These are phyloP conservation scores for Priceomyces fermenticarens DNA, from an alignment of 805 yeast species.

Conservation along the genomic window DNA sequence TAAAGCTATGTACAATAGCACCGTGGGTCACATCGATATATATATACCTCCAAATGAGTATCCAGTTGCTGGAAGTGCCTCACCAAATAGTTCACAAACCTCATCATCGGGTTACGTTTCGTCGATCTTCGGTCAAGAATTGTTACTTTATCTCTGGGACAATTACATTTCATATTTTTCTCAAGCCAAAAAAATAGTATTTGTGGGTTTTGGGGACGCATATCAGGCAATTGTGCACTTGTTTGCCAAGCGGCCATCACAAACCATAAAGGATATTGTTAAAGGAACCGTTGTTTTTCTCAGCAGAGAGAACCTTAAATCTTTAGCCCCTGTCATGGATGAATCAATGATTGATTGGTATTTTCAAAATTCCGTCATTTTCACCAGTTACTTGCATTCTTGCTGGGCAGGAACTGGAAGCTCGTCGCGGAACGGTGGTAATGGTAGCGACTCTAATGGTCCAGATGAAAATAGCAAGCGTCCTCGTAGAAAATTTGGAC, in stretches of 20 bases:
- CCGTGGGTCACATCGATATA: constrained; percentile 78
- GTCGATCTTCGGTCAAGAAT: constrained; percentile 70
- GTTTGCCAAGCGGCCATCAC: constrained; percentile 70
- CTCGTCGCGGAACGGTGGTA: constrained; percentile 16
- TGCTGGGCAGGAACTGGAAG: constrained; percentile 66
- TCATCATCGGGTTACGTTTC: constrained; percentile 47
- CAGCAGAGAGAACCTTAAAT: constrained; percentile 65
- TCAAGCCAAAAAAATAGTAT: constrained; percentile 63
- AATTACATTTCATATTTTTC: constrained; percentile 74
- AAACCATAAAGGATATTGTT: constrained; percentile 55
- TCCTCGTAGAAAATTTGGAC: constrained; percentile 88
- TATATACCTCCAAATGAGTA: constrained; percentile 63
- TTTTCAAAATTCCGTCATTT: constrained; percentile 78
- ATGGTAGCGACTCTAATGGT: constrained; percentile 13
- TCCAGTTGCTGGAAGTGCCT: constrained; percentile 21
- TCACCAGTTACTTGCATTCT: constrained; percentile 69
- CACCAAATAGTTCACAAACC: constrained; percentile 15
- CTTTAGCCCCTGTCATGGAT: constrained; percentile 83
- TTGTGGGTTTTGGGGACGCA: constrained; percentile 88
- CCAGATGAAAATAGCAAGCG: constrained; percentile 46
- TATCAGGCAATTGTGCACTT: constrained; percentile 84
- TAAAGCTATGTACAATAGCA: constrained; percentile 11
- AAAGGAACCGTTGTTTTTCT: constrained; percentile 70
- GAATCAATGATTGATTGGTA: constrained; percentile 92
- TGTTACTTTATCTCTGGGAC: constrained; percentile 82